phyloP scores from a whole-genome alignment of 169 alveolate genomes.

The Plasmodium malariae region DNA sequence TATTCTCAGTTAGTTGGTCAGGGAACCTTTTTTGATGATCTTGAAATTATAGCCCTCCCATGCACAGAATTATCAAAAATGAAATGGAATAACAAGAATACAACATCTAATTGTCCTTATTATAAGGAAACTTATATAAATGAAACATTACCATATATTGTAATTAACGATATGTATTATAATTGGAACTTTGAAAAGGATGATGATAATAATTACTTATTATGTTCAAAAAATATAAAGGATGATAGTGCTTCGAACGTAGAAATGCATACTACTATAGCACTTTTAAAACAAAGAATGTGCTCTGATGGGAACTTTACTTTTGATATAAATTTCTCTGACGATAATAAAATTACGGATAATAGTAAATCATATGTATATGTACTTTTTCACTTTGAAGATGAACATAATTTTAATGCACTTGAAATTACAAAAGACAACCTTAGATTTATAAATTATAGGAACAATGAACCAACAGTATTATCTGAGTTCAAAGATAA shows the following conservation, averaged over 20 bases:
- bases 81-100: slow-evolving; percentile 43
- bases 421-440: slow-evolving; percentile 28
- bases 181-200: slow-evolving; percentile 44
- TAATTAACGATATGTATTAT: slow-evolving; percentile 31
- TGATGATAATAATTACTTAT: slow-evolving; percentile 34
- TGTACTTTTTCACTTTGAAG: slow-evolving; percentile 49
- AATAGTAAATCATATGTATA: slow-evolving; percentile 11
- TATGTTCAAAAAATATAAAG: slow-evolving; percentile 37
- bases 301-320: slow-evolving; percentile 56
- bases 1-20: slow-evolving; percentile 90
- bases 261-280: slow-evolving; percentile 16
- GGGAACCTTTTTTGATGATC: slow-evolving; percentile 88
- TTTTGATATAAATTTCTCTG: slow-evolving; percentile 33
- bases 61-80: slow-evolving; percentile 74
- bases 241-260: not conserved
- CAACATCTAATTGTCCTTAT: slow-evolving; percentile 78
- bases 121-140: slow-evolving; percentile 78
- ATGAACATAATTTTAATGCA: slow-evolving; percentile 61
- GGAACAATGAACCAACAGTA: slow-evolving; percentile 71
- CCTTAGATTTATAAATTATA: slow-evolving; percentile 37
- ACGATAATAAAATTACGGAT: slow-evolving; percentile 11
- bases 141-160: slow-evolving; percentile 33
- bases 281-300: slow-evolving; percentile 47
- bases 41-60: slow-evolving; percentile 85
- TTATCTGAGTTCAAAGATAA: slow-evolving; percentile 79